These are phyloP conservation scores for Staphylotrichum tortipilum DNA, from an alignment of 495 filamentous ascomycete genomes.

Conservation along the genomic window DNA sequence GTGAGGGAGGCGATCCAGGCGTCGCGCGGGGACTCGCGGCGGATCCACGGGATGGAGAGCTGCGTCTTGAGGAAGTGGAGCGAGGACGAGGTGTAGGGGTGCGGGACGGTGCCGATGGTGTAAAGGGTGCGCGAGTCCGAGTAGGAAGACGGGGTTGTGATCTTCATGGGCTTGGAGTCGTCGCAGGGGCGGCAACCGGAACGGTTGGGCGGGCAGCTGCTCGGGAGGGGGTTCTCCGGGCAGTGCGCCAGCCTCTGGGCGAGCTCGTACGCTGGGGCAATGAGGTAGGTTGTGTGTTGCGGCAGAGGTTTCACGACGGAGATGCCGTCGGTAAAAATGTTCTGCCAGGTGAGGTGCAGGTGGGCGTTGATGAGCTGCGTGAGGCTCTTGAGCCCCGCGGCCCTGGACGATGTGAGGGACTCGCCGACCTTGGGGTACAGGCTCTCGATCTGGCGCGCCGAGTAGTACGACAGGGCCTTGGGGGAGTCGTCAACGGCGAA, in stretches of 20 bases:
- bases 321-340: conserved; percentile 63
- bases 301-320: conserved; percentile 69
- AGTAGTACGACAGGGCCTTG: conserved; percentile 70
- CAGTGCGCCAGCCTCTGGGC: conserved; percentile 67
- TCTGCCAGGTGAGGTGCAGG: conserved; percentile 78
- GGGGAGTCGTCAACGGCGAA: conserved; percentile 58
- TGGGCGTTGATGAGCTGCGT: conserved; percentile 75
- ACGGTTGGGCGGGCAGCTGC: conserved; percentile 79
- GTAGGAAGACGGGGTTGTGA: conserved; percentile 51
- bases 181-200: conserved; percentile 67
- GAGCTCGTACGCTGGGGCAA: conserved; percentile 58
- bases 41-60: conserved; percentile 58
- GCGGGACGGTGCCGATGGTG: conserved; percentile 79
- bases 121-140: conserved; percentile 56
- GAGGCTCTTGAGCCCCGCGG: conserved; percentile 52
- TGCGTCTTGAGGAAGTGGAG: conserved; percentile 44
- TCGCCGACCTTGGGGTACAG: conserved; percentile 59
- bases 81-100: conserved; percentile 73
- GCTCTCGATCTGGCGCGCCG: conserved; percentile 46
- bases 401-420: conserved; percentile 45
- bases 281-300: conserved; percentile 60
- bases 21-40: conserved; percentile 68
- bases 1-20: conserved; percentile 69
- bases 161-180: conserved; percentile 43
- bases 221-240: conserved; percentile 56